Evolutionary conservation across 192 early-diverging fungal species (phyloP).

Genomic region (Coemansia erecta): DNA sequence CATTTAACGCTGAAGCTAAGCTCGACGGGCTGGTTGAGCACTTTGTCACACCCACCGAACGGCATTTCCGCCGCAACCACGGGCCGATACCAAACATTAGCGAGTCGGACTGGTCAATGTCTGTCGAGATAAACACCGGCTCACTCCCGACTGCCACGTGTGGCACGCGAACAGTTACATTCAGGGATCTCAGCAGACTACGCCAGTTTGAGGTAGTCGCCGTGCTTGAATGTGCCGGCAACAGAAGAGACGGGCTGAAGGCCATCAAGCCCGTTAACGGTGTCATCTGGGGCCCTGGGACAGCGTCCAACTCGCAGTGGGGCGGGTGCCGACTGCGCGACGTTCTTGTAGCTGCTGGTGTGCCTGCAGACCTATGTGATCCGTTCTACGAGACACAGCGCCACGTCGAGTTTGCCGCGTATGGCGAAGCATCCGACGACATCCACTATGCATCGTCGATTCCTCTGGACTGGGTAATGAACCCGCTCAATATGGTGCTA

Average conservation of each 20-base stretch:
- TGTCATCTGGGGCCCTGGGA: constrained; percentile 77
- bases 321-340: constrained; percentile 74
- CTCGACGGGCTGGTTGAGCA: constrained; percentile 58
- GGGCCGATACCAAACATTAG: constrained; percentile 82
- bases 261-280: constrained; percentile 75
- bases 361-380: constrained; percentile 53
- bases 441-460: constrained; percentile 79
- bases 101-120: constrained; percentile 55
- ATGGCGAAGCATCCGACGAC: constrained; percentile 67
- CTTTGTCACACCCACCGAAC: constrained; percentile 72
- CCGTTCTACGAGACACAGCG: constrained; percentile 43
- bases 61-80: constrained; percentile 86
- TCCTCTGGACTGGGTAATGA: constrained; percentile 62
- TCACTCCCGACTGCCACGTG: constrained; percentile 9
- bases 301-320: constrained; percentile 78
- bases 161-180: constrained; percentile 36
- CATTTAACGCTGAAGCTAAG: constrained; percentile 86
- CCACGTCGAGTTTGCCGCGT: constrained; percentile 65
- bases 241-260: constrained; percentile 77
- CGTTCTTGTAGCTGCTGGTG: constrained; percentile 64
- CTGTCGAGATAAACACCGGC: constrained; percentile 49
- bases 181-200: constrained; percentile 58
- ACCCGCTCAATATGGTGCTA: constrained; percentile 67
- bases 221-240: constrained; percentile 82
- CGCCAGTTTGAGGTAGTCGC: constrained; percentile 60